A percentile compares a stretch with the other conserved stretches of the same genome.
These are phyloP conservation scores for Grosmannia huntii DNA, from an alignment of 2,329 filamentous ascomycete genomes.

Conservation along the genomic window DNA sequence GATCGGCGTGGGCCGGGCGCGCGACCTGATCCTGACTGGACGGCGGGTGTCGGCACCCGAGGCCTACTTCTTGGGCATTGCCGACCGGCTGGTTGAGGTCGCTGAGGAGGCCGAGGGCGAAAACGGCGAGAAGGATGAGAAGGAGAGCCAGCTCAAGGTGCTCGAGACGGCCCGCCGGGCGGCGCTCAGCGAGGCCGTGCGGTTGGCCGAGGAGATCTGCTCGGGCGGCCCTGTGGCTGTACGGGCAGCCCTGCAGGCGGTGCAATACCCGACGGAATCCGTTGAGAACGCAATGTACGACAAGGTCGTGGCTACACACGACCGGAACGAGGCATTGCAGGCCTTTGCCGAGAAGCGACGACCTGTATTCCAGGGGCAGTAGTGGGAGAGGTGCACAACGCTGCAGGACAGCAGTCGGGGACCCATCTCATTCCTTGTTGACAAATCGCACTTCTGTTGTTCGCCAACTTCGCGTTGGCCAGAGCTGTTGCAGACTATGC, in stretches of 20 bases:
- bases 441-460: no score
- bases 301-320: constrained; percentile 68
- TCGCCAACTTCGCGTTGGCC: no score
- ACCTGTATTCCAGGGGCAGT: constrained; percentile 44
- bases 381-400: no score
- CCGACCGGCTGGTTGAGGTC: constrained; percentile 80
- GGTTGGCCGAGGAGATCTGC: constrained; percentile 73
- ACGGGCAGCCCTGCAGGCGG: constrained; percentile 65
- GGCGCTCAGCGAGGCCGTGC: constrained; percentile 63
- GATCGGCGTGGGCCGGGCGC: constrained; percentile 68
- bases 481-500: no score
- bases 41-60: constrained; percentile 72
- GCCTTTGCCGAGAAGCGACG: constrained; percentile 63
- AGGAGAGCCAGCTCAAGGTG: constrained; percentile 24
- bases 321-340: constrained; percentile 74
- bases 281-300: constrained; percentile 84
- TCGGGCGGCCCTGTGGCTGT: constrained; percentile 71
- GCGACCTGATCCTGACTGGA: constrained; percentile 83
- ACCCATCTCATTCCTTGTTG: no score
- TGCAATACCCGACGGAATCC: constrained; percentile 57
- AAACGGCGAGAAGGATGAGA: constrained; percentile 25
- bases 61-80: constrained; percentile 83
- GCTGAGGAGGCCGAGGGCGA: constrained; percentile 16
- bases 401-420: no score
- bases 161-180: constrained; percentile 48